These are phyloP conservation scores for Sporothrix pseudoabietina DNA, from an alignment of 2,329 filamentous ascomycete species.

Conservation along the genomic window DNA sequence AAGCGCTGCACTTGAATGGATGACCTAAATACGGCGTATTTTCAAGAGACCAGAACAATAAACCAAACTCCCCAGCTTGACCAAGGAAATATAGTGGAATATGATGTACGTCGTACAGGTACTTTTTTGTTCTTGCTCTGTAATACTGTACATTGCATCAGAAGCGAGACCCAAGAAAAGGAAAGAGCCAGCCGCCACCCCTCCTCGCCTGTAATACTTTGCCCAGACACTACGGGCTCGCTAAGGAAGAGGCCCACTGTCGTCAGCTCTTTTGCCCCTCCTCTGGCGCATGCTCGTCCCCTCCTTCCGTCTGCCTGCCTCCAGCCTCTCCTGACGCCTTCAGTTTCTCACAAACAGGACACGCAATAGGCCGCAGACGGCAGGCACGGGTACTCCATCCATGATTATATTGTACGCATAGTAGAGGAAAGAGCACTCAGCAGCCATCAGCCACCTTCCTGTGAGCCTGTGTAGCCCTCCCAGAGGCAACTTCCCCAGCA, in stretches of 20 bases:
- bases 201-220: not conserved
- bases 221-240: constrained; percentile 8
- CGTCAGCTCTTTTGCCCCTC: constrained; percentile 28
- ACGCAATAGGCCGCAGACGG: not conserved
- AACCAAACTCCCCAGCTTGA: not conserved
- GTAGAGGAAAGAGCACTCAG: not conserved
- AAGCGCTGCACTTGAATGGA: not conserved
- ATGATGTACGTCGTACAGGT: not conserved
- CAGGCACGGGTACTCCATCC: not conserved
- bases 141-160: not conserved
- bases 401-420: not conserved
- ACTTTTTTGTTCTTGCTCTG: not conserved
- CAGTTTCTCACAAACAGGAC: not conserved
- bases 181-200: constrained; percentile 17
- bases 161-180: not conserved
- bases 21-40: constrained; percentile 18
- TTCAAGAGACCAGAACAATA: not conserved
- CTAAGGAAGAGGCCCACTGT: constrained; percentile 26
- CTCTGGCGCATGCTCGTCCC: not conserved
- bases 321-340: not conserved
- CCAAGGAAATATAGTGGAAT: not conserved
- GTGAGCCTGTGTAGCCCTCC: not conserved
- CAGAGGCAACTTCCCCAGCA: constrained; percentile 3
- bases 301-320: constrained; percentile 6
- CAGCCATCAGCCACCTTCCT: not conserved